Evolutionary conservation across 352 stramenopile species (phyloP).

Genomic region (Globisporangium apiculatum): DNA sequence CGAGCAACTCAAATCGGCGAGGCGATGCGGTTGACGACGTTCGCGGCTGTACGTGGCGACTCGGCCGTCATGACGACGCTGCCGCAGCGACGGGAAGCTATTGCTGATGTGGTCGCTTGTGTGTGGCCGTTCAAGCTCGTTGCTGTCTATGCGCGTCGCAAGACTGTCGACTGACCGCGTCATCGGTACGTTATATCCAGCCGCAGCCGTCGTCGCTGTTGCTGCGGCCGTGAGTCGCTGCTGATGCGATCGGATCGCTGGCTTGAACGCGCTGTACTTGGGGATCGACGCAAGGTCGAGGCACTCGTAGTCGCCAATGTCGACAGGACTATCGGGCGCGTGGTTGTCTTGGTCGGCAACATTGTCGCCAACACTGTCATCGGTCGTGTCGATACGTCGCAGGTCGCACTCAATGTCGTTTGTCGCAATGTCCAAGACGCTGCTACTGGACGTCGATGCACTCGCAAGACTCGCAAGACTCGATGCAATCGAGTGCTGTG

Average conservation of each 20-base stretch:
- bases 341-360: conserved; percentile 8
- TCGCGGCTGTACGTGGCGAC: not conserved
- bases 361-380: not conserved
- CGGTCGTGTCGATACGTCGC: no score
- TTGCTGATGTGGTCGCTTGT: not conserved
- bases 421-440: conserved; percentile 7
- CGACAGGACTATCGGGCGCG: conserved; percentile 40
- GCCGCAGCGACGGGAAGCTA: conserved; percentile 2
- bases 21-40: not conserved
- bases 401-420: conserved; percentile 1
- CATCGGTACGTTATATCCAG: no score
- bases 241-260: conserved; percentile 16
- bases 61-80: no score
- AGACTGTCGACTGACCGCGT: no score
- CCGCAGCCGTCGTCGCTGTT: not conserved
- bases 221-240: conserved; percentile 6
- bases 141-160: no score
- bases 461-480: conserved; percentile 22
- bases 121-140: no score
- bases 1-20: conserved; percentile 27
- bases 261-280: conserved; percentile 65
- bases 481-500: conserved; percentile 20
- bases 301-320: conserved; percentile 62
- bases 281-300: conserved; percentile 68
- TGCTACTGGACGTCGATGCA: conserved; percentile 13